Evolutionary conservation across 257 asterid genomes (phyloP).

Genomic region (Solanum etuberosum): DNA sequence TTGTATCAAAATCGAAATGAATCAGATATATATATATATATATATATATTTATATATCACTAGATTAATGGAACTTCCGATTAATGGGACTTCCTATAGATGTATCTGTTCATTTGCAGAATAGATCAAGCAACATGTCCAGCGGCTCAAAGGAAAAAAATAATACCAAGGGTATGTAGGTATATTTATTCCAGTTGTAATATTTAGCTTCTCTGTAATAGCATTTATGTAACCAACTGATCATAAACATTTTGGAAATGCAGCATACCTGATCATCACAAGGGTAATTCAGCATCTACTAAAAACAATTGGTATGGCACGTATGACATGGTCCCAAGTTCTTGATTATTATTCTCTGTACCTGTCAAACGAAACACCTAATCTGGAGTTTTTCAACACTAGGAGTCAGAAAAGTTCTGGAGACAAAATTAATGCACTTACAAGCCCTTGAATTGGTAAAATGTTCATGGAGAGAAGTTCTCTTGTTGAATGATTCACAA

Average conservation of each 20-base stretch:
- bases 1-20: neutral
- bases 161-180: neutral
- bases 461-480: conserved; percentile 10
- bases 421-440: conserved; percentile 13
- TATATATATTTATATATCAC: neutral
- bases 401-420: conserved; percentile 7
- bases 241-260: neutral
- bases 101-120: conserved; percentile 4
- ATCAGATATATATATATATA: neutral
- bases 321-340: neutral
- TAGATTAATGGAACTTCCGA: neutral
- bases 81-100: conserved; percentile 2
- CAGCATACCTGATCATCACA: neutral
- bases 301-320: neutral
- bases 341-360: neutral
- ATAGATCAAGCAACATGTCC: neutral
- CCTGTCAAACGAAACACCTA: neutral
- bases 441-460: conserved; percentile 13
- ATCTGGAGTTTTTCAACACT: neutral
- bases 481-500: conserved; percentile 12
- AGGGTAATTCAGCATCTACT: neutral
- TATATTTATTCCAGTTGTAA: neutral
- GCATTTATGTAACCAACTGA: neutral
- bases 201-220: neutral
- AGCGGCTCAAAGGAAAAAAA: neutral